Base-by-base conservation (phyloP, 331 rosid genomes). In the Prunus yedoensis region DNA sequence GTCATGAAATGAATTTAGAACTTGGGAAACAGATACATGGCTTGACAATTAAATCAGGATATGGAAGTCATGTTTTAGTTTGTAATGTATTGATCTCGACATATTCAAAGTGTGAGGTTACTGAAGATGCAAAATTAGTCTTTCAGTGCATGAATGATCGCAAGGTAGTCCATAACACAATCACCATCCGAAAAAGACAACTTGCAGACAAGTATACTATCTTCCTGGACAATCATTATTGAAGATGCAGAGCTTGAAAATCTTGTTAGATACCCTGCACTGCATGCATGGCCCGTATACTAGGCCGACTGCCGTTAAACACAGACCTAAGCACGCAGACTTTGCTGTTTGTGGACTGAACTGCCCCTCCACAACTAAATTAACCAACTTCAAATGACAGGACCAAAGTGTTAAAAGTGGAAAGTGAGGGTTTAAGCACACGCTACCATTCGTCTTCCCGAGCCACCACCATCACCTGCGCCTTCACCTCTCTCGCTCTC, bases 281-380 rank as follows among this genome's bases (percentile, higher is more conserved):
- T 30, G 35, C 35, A 30, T 90, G 96, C 49, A 89, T 73, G 60
- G 77, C 23, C 85, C 97, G 89, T 41, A 89, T 62, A 74, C 97
- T 87, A 25, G 97, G 91, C 63, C 76, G 92, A 66, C 69, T 87
- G 21, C 93, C 94, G 35, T 80, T 83, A 73, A 85, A 92, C 35
- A 5, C 5, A 30, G 27, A 94, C 96, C 66, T 84, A 84, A 1
- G 68, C 83, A 38, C 76, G 74, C 59, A 93, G 81, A 76, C 71
- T 76, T 71, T 80, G 80, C 68, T 73, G 77, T 70, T 84, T 16
- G 46, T 82, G 35, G 35, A 30, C 35, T 4, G 35, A 30, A 30
- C 35, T 30, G 35, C 35, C 35, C 35, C 35, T 30, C 35, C 35
- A 30, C 35, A 30, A 30, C 35, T 30, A 30, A 30, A 30, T 30